Evolutionary conservation across 2,329 filamentous ascomycete genomes (phyloP), one percentile per base, ranked within the genome.

Genomic region (Penicillium sp.): DNA sequence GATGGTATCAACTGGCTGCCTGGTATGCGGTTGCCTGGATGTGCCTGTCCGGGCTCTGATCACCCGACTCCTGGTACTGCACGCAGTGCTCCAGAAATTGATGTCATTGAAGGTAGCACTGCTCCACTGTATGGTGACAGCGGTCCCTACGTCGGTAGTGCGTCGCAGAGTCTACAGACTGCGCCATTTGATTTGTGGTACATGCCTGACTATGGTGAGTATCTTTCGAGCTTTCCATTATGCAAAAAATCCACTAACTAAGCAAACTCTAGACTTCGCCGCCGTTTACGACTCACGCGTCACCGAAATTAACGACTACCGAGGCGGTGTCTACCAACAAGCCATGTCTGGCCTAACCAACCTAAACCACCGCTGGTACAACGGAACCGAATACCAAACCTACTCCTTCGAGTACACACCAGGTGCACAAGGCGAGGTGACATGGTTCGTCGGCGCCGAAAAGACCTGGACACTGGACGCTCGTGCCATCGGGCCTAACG

Each of bases 171-270:
- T 71, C 81, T 84, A 67, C 86, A 89, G 67, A 80, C 86, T 57
- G 88, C 87, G 1, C 88, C 87, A 2, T 90, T 89, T 63, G 88
- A 90, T 67, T 79, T 87, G 46, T 88, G 84, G 80, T 90, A 88
- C 67, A 83, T 85, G 73, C 86, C 87, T 9, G 80, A 88, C 66
- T 82, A 82, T 62, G 75, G 78, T 80, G 64, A 54, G 72, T 62
- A 9, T 46, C 2, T 12, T 19, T 27, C 6, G 2, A 40, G 2
- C 5, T 10, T n/a, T 13, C 25, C 0, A 15, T 2, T 19, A 2
- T 27, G 8, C 17, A 21, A 35, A 47, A 60, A 33, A 35, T 38
- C 7, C 6, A 29, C 8, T 40, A n/a, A 61, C 15, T 35, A 7
- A 1, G 19, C 4, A 17, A 10, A 38, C 41, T 15, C 25, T 61